Base-by-base conservation (phyloP, 768 basidiomycete species). In the Leucocoprinus leucothites region DNA sequence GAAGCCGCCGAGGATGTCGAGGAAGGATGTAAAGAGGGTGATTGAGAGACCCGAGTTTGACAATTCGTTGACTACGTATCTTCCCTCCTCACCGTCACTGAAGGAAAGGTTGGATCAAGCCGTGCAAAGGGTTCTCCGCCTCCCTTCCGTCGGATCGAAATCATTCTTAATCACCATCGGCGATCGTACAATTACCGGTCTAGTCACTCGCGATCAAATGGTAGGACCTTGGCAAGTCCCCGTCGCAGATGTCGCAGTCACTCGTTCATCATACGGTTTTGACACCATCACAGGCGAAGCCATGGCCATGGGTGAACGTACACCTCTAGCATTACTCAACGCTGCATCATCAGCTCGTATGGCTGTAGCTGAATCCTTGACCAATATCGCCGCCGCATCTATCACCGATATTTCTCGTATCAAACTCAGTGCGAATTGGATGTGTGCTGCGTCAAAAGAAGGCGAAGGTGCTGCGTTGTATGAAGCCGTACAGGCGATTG, bases 381-480 rank as follows among this genome's bases (percentile, higher is more conserved):
- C 89, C 62, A 99, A 98, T 71, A 78, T 98, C 57, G 84, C 82
- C 0, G 94, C 97, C 4, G 85, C 95, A 1, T 79, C 82, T 46
- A 73, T 95, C 38, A 81, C 82, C 2, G 79, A 82, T 22, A 74
- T 98, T 31, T 76, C 79, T 2, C 76, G 79, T 54, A 83, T 97
- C 64, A 99, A 99, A 71, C 79, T 99, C n/a, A 95, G 93, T 60
- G 96, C 96, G 44, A 99, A 99, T 69, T 99, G 97, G 97, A 99
- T 99, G 97, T 94, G 91, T 57, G 94, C 95, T 2, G 92, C 96
- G 4, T 86, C 85, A 8, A 89, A 89, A 66, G 76, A 84, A 63
- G 89, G 95, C 43, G 96, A 98, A 65, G 96, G 96, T 9, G 85
- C 86, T 0, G 86, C 80, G 9, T 76, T 99, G 53, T 98, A 96